Conservation (phyloP, 208 protist genomes). For the Crithidia fasciculata region DNA sequence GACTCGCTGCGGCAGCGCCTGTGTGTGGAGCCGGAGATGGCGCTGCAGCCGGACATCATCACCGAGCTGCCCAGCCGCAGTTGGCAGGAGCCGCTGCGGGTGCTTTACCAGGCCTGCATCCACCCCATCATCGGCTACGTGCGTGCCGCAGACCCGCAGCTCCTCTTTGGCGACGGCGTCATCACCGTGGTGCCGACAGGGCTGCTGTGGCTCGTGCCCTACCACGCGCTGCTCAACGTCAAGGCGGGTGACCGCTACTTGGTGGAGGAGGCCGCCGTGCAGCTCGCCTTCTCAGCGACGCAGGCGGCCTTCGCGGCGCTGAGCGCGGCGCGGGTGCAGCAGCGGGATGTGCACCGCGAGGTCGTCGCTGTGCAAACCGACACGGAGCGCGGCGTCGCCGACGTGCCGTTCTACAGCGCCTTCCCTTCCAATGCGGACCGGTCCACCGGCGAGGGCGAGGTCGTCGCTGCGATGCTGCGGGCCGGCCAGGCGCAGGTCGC, state of each 20-base stretch:
- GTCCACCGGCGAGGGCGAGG: conserved; percentile 64
- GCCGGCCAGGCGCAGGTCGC: conserved; percentile 18
- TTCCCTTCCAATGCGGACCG: conserved; percentile 73
- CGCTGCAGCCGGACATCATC: conserved; percentile 48
- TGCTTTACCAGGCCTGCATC: conserved; percentile 84
- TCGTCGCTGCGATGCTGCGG: conserved; percentile 44
- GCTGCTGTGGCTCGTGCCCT: conserved; percentile 83
- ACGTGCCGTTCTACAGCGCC: conserved; percentile 33
- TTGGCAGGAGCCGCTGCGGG: conserved; percentile 85
- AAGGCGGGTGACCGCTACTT: conserved; percentile 71
- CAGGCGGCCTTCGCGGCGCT: conserved; percentile 77
- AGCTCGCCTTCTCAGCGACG: conserved; percentile 84
- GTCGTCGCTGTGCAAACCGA: conserved; percentile 73
- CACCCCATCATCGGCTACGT: conserved; percentile 89
- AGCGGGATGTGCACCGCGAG: conserved; percentile 64
- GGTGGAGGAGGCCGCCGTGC: conserved; percentile 82
- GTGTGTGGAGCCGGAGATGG: conserved; percentile 60
- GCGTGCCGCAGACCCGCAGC: conserved; percentile 58
- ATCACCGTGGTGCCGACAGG: conserved; percentile 86
- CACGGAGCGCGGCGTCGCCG: conserved; percentile 21
- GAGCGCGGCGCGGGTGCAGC: conserved; percentile 56
- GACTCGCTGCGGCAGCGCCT: conserved; percentile 57
- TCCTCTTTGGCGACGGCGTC: conserved; percentile 55
- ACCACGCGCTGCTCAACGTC: conserved; percentile 81
- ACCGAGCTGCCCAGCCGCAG: conserved; percentile 67